Evolutionary conservation across 1,139 yeast genomes (phyloP), one percentile per base, ranked within the genome.

Genomic region (Arxiozyma telluris): DNA sequence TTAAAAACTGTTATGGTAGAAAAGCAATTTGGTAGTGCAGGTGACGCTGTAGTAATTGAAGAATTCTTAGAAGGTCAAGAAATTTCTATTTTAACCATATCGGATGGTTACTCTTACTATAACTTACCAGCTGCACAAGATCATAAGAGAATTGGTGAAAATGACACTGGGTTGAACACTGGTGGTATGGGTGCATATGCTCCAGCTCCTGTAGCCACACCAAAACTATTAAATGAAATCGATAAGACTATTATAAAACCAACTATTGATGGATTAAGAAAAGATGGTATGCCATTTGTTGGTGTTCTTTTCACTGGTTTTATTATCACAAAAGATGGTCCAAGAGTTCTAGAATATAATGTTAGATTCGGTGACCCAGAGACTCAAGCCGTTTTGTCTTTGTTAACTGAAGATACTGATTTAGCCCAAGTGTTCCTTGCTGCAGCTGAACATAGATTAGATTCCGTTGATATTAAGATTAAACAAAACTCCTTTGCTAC

Each of bases 121-220:
- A 93, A 89, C 69, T 79, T 94, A 57, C 99, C 99, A 44, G 89
- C 98, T 45, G 97, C 98, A 39, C 98, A 94, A 73, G 99, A 94
- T 69, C 98, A 94, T 73, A 94, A 94, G 76, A 84, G 98, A 71
- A 80, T 87, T 63, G 95, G 96, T 54, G 90, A 94, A 65, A 93
- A 91, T 57, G 99, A 94, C 70, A 76, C 82, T 51, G 99, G 99
- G 42, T 78, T 91, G 60, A 94, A 94, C 75, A 94, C 98, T 52
- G 99, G 99, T 61, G 99, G 99, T 59, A 94, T 94, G 99, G 99
- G 99, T 59, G 96, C 98, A 20, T 94, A 94, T 67, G 95, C 98
- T 4, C 99, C 98, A 50, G 96, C 98, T 9, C 98, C 98, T 53
- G 90, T 96, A 25, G 98, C 98, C 51, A 79, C 91, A 57, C 83